These are phyloP conservation scores for Tieghemiomyces parasiticus DNA, from an alignment of 192 early-diverging fungal genomes.

Conservation along the genomic window DNA sequence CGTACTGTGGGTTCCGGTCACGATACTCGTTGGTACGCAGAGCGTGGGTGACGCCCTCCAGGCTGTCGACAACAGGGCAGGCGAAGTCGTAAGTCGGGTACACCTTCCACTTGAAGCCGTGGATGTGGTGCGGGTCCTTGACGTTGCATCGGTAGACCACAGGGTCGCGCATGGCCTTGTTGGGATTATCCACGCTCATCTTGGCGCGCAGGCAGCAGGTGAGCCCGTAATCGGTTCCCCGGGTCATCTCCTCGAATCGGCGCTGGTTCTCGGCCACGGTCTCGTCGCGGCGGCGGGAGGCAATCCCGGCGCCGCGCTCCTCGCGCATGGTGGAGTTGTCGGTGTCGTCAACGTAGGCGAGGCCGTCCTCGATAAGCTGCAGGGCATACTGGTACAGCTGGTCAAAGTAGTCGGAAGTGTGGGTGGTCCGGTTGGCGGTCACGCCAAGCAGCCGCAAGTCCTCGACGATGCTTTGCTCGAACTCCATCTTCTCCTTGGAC, in stretches of 20 bases:
- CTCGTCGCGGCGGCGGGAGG: constrained; percentile 66
- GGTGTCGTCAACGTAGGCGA: constrained; percentile 91
- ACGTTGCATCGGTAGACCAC: constrained; percentile 92
- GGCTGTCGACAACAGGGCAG: constrained; percentile 88
- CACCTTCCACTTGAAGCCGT: constrained; percentile 86
- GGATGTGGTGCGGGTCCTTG: constrained; percentile 67
- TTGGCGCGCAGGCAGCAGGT: constrained; percentile 87
- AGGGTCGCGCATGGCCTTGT: constrained; percentile 92
- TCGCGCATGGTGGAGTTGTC: constrained; percentile 74
- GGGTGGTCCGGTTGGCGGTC: constrained; percentile 51
- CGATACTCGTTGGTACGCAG: constrained; percentile 96
- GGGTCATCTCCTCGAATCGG: constrained; percentile 84
- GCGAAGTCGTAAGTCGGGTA: constrained; percentile 99
- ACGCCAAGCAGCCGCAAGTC: constrained; percentile 85
- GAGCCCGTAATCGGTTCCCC: constrained; percentile 66
- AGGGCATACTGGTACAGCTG: constrained; percentile 70
- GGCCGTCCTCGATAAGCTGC: constrained; percentile 68
- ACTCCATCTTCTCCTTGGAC: constrained; percentile 90
- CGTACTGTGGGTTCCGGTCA: constrained; percentile 91
- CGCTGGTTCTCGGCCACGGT: constrained; percentile 82
- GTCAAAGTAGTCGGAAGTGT: constrained; percentile 93
- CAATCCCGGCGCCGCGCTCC: constrained; percentile 69
- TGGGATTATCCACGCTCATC: constrained; percentile 73
- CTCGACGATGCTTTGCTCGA: constrained; percentile 89
- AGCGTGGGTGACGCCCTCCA: constrained; percentile 97